Evolutionary conservation across 352 stramenopile species (phyloP).

Genomic region (Globisporangium echinulatum): DNA sequence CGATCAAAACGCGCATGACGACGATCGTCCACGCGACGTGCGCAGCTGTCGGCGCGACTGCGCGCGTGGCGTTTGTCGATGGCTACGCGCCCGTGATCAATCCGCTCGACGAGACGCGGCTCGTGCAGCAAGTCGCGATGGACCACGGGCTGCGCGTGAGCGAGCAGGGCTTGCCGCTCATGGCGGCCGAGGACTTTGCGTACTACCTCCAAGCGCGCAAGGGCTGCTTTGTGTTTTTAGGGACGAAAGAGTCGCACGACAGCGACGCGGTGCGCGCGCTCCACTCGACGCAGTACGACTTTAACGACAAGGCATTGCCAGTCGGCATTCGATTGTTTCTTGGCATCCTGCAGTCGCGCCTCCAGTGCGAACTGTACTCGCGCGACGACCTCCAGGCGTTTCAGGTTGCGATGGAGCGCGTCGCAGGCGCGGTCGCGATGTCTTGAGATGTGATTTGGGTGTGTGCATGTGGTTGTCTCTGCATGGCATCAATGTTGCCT

Average conservation of each 20-base stretch:
- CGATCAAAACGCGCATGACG: conserved; percentile 81
- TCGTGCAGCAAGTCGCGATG: conserved; percentile 70
- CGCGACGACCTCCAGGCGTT: conserved; percentile 71
- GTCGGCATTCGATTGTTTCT: conserved; percentile 78
- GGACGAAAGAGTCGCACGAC: conserved; percentile 64
- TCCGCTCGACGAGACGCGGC: conserved; percentile 64
- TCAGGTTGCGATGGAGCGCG: conserved; percentile 70
- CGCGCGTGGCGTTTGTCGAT: conserved; percentile 54
- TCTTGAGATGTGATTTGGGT: background rate
- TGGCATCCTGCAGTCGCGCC: conserved; percentile 59
- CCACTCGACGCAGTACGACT: conserved; percentile 79
- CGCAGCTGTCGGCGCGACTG: conserved; percentile 64
- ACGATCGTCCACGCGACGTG: conserved; percentile 85
- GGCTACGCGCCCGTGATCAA: conserved; percentile 79
- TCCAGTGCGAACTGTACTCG: conserved; percentile 61
- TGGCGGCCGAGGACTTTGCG: conserved; percentile 94
- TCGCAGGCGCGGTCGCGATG: conserved; percentile 31
- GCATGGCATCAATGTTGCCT: too few species aligned
- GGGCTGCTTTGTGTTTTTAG: conserved; percentile 83
- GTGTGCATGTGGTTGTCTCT: too few species aligned
- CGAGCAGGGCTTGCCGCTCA: conserved; percentile 77
- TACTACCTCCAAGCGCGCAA: conserved; percentile 84
- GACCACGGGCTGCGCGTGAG: conserved; percentile 73
- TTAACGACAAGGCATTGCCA: conserved; percentile 82
- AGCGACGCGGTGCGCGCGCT: conserved; percentile 48